Base-by-base conservation (phyloP, 495 filamentous ascomycete genomes). In the Coniosporium apollinis region DNA sequence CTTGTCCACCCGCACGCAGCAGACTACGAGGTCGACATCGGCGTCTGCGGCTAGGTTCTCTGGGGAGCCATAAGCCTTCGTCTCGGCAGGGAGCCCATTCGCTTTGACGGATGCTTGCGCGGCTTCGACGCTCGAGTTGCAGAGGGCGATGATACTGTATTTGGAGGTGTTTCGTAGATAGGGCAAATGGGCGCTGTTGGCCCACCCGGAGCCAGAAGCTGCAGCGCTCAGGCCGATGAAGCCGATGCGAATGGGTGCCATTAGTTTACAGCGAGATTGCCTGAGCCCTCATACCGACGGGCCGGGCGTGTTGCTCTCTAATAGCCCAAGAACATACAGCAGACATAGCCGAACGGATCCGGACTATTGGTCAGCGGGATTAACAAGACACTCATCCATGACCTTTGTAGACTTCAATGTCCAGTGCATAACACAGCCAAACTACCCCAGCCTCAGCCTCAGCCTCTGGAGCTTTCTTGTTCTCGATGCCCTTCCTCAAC, bases 1-100 rank as follows among this genome's bases (percentile, higher is more conserved):
- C 7, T 53, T 56, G 30, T 72, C 69, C 0, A 73, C 67, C 3
- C 67, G 54, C 0, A 69, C 70, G 15, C 47, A 56, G 35, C 60
- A 62, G 22, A 74, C 65, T 2, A 77, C 70, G 10, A 77, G 52
- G 30, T 76, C 71, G 33, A 79, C 57, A 37, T 71, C 58, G 1
- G 65, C 58, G 44, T 72, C 68, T 1, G 43, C 40, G 25, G 66
- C 67, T 1, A 75, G 57, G 13, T 55, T 64, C 13, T 59, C 48
- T 1, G 69, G 59, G 34, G 59, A 48, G 19, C 62, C 67, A 44
- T 79, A 74, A 0, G 65, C 56, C 19, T 59, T 62, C 3, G 60
- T 63, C 11, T 38, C 16, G 4, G 50, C 28, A 3, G 56, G 52
- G 2, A 77, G 58, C 3, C 54, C 43, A 50, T 63, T 69, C 4